Evolutionary conservation across 2,329 filamentous ascomycete species (phyloP), one percentile per base, ranked within the genome.

Genomic region (Pyricularia sp.): DNA sequence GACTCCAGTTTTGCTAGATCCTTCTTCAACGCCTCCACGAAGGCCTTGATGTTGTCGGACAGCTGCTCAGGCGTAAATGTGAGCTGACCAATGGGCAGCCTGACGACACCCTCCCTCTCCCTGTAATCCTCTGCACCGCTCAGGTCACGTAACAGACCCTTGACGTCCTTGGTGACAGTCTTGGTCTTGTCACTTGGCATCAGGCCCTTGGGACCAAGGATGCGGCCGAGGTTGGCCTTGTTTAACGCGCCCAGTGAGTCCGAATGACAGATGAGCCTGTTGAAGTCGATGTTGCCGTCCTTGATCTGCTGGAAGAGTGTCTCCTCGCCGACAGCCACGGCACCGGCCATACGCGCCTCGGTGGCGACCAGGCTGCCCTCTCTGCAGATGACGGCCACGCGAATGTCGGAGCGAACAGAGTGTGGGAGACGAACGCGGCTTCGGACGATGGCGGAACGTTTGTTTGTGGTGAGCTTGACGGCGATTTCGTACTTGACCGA

Each of bases 111-210:
- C 72, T 89, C 80, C 73, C 90, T 86, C 82, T 99, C 95, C 76
- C 93, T 88, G 81, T 97, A 99, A 73, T 94, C 89, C 68, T 90
- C 92, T 68, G 90, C 92, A 71, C 94, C 93, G 17, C 93, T 88
- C 79, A 97, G 88, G 73, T 94, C 92, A 74, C 86, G 87, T 75
- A 99, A 91, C 42, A 89, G 85, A n/a, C 83, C 79, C 68, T 85
- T 85, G 20, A 97, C 86, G 77, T 97, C 91, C 76, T 86, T 90
- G 28, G 97, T 93, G 69, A 99, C 91, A 0, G 95, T 98, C 72
- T 93, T 93, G 71, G 88, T 88, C 84, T 97, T 97, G 70, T 86
- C 81, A 77, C 88, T 96, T 6, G 95, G 95, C 95, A 99, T 98
- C 76, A 99, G 80, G 2, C 94, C 94, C 79, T 88, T 90, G 64